Base-by-base conservation (phyloP, 108 stramenopile species). In the Mediolabrus comicus region DNA sequence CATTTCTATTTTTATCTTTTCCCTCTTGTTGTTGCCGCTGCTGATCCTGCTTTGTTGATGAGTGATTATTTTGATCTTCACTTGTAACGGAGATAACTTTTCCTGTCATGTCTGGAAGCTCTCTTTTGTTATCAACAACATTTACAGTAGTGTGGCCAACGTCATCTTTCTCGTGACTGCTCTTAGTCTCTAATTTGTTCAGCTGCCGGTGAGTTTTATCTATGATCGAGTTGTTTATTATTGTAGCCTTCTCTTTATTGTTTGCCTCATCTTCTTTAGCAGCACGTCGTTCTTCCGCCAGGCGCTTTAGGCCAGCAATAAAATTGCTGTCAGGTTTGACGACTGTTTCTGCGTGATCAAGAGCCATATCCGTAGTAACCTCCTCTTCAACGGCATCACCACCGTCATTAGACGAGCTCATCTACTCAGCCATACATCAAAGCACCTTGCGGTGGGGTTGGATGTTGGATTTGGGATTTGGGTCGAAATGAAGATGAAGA, bases 31-130 rank as follows among this genome's bases (percentile, higher is more conserved):
- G 38, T 39, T 10, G 28, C n/a, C 30, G 55, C 16, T n/a, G 29
- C 14, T 56, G 55, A 1, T 56, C 27, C 10, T 11, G 29, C 24
- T 56, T 59, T 6, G 31, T 35, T 19, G 32, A 4, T 7, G 46
- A 22, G 14, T 43, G 41, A 17, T 43, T 39, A 10, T 12, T n/a
- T 49, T 49, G 22, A 43, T 43, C 17, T 49, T 49, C 46, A 49
- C 19, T 49, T 1, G 31, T 22, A 17, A 59, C 34, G 29, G 59
- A 34, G 32, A 59, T 59, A 0, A 59, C 10, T 59, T 59, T 59
- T 0, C 59, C 59, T 2, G 59, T 59, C 59, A 59, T 59, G 59
- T 59, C 59, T 32, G 34, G 59, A 13, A 59, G 6, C 2, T 49
- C 22, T 3, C 7, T 4, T 6, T 49, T 49, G 0, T 6, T 3